These are phyloP conservation scores for Ambrosiella cleistominuta DNA, from an alignment of 2,329 filamentous ascomycete genomes.

Conservation along the genomic window DNA sequence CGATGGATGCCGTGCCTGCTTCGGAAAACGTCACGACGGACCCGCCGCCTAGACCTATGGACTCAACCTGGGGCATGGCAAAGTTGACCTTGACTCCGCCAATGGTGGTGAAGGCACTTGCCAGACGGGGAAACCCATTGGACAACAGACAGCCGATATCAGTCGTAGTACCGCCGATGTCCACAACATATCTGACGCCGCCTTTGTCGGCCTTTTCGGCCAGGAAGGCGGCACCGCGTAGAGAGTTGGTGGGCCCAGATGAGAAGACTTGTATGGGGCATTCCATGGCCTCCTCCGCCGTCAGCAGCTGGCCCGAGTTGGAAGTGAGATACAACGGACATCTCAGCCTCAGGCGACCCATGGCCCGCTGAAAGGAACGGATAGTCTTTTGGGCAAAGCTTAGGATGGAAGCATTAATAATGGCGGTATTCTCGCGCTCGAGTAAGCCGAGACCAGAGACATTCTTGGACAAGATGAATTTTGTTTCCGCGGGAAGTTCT, in stretches of 20 bases:
- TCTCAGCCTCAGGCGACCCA: conserved; percentile 23
- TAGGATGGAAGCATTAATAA: conserved; percentile 34
- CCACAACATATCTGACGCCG: conserved; percentile 17
- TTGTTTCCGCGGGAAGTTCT: conserved; percentile 17
- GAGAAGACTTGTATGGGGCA: conserved; percentile 16
- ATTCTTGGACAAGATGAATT: conserved; percentile 18
- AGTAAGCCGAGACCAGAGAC: conserved; percentile 24
- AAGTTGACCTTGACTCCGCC: conserved; percentile 16
- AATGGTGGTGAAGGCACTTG: conserved; percentile 15
- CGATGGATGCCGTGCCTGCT: conserved; percentile 16
- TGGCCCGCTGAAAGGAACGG: conserved; percentile 27
- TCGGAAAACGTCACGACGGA: conserved; percentile 12
- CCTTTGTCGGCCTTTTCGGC: neutral
- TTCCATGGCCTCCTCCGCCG: conserved; percentile 15
- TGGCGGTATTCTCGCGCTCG: conserved; percentile 34
- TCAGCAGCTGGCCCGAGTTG: conserved; percentile 26
- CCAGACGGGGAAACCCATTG: conserved; percentile 16
- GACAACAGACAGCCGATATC: conserved; percentile 15
- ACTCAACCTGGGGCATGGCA: conserved; percentile 17
- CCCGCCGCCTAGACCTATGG: conserved; percentile 16
- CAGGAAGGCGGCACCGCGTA: conserved; percentile 16
- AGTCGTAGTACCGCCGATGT: conserved; percentile 16
- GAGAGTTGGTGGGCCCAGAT: conserved; percentile 17
- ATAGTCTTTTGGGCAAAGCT: conserved; percentile 30
- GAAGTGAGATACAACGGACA: conserved; percentile 30